phyloP scores from a whole-genome alignment of 2,329 filamentous ascomycete species.

The Diaporthe sp. region DNA sequence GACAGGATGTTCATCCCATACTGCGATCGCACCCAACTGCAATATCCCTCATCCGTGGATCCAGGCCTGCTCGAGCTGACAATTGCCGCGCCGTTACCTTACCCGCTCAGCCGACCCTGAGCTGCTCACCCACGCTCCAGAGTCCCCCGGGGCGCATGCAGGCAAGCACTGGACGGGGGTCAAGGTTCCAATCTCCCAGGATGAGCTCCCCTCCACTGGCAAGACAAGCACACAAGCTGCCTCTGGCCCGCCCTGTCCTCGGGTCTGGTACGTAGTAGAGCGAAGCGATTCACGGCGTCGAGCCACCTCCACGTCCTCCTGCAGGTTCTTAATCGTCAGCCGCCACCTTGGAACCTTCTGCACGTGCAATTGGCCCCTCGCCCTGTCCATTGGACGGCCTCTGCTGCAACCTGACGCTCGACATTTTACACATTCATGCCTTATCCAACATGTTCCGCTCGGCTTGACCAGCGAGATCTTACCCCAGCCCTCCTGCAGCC shows the following conservation, averaged over 20 bases:
- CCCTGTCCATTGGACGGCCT: constrained; percentile 34
- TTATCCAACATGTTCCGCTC: constrained; percentile 17
- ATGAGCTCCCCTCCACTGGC: neutral
- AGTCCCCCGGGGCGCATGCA: neutral
- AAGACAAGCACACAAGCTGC: too few relatives aligned
- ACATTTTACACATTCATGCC: constrained; percentile 38
- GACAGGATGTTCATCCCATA: constrained; percentile 7
- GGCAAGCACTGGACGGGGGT: constrained; percentile 12
- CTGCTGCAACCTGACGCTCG: constrained; percentile 39
- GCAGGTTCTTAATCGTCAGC: constrained; percentile 28
- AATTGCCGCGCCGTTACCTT: neutral
- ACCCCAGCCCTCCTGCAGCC: constrained; percentile 35
- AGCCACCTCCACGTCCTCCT: constrained; percentile 23
- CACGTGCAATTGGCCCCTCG: constrained; percentile 28
- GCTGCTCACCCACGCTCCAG: neutral
- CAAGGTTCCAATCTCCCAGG: constrained; percentile 15
- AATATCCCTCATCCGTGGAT: neutral
- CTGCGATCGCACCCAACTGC: neutral
- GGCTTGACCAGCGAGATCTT: constrained; percentile 35
- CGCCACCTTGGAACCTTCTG: constrained; percentile 34
- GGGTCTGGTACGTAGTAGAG: neutral
- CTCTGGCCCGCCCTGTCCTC: neutral
- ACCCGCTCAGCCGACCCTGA: constrained; percentile 12
- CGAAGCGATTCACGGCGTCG: constrained; percentile 6
- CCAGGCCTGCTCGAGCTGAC: neutral